Evolutionary conservation across 768 basidiomycete genomes (phyloP), one percentile per base, ranked within the genome.

Genomic region (Thelephora ganbajun): DNA sequence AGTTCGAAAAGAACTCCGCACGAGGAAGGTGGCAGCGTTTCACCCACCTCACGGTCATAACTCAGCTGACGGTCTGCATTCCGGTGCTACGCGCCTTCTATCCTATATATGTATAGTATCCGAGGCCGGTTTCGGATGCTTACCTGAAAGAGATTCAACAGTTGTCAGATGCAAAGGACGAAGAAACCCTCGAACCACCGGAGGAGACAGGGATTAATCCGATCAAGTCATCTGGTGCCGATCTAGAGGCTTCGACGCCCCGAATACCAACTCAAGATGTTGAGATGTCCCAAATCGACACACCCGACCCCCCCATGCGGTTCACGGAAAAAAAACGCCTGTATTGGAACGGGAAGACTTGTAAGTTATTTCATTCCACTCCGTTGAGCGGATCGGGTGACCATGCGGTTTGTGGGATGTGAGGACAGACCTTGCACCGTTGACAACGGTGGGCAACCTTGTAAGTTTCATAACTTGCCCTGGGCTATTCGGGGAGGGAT

Each of bases 391-490:
- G 44, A 23, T 26, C 35, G 18, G 13, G 33, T 14, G 22, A 35
- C 68, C 65, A 68, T 52, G 60, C 72, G 39, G 67, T 70, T 20
- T 13, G 55, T 19, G 39, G 37, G 20, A 12, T 3, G 12, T 22
- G 35, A n/a, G 19, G 33, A 11, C 46, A 76, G 74, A 83, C 59
- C 68, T 83, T 5, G 80, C 80, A 2, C 94, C 94, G 2, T 65
- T 98, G 16, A 97, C 94, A 0, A 98, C 94, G 0, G 91, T 93
- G 35, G 94, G 94, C 12, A 98, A 99, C 58, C 63, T 98, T 60
- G 92, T 90, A 59, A 42, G 76, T 64, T 19, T 51, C 26, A 23
- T 45, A 11, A 9, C 23, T 20, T 16, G 33, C 45, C 30, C 7
- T 9, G 23, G 2, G 41, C 16, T 16, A 20, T 4, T 33, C 16